Base-by-base conservation (phyloP, 805 yeast species). In the Cephaloascus fragrans region DNA sequence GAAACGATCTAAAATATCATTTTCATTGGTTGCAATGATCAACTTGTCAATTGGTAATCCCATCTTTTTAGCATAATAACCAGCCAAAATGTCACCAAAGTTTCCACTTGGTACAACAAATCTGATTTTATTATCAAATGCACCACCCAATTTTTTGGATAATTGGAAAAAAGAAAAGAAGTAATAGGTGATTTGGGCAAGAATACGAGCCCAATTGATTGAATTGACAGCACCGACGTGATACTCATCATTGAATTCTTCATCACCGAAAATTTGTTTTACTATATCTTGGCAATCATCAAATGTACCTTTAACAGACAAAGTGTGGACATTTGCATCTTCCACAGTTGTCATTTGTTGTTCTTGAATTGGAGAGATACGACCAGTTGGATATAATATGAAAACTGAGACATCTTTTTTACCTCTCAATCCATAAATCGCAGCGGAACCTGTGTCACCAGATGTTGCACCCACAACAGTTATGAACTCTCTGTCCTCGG, bases 381-480 rank as follows among this genome's bases (percentile, higher is more conserved):
- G 80, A 37, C 97, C 98, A 6, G 95, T 86, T 52, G 99, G 99
- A 57, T 90, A 93, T 51, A 93, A 67, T 47, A 93, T 93, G 63
- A 93, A 93, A 18, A 93, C 98, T 23, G 94, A 83, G n/a, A 93
- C 96, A 59, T 93, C 97, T 63, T 88, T 84, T 66, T 93, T 93
- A 60, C 94, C 94, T 66, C 98, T 77, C 49, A 93, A 74, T 39
- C 99, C 99, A 64, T 93, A 93, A 49, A 93, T 93, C 45, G 99
- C 98, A 39, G 99, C 99, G 39, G 96, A 84, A 43, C 99, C 99
- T 36, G 99, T 93, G 55, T 93, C 99, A 56, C 99, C 99, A 36
- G 95, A 83, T 19, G 99, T 93, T 34, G 99, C 99, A 55, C 99
- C 99, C 42, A 93, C 96, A 47, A 93, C 97, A 31, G 99, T 93